A percentile compares a stretch with the other conserved stretches of the same genome.
phyloP scores from a whole-genome alignment of 2,329 filamentous ascomycete genomes.

The Hymenoscyphus infarciens region DNA sequence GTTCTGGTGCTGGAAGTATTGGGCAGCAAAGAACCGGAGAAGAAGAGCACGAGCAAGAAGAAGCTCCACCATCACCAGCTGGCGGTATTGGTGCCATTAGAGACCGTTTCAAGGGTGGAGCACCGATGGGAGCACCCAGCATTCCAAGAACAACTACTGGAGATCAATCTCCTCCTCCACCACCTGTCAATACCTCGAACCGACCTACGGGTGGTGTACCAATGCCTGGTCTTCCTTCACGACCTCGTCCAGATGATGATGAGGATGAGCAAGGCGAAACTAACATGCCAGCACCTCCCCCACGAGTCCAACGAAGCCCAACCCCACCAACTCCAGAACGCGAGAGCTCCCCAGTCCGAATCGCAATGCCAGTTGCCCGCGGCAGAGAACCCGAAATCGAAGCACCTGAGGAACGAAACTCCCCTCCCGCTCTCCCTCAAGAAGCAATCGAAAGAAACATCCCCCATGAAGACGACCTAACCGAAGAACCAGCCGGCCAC shows the following conservation, averaged over 20 bases:
- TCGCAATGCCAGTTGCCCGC: constrained; percentile 80
- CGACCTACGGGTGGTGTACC: constrained; percentile 74
- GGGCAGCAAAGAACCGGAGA: constrained; percentile 62
- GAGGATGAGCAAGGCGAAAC: constrained; percentile 52
- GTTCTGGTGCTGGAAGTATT: constrained; percentile 49
- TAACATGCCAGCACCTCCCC: constrained; percentile 41
- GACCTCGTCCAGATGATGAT: constrained; percentile 45
- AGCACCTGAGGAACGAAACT: constrained; percentile 45
- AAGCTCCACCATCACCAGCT: constrained; percentile 51
- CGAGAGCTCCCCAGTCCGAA: constrained; percentile 71
- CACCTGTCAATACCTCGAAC: constrained; percentile 37
- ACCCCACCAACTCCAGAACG: constrained; percentile 46
- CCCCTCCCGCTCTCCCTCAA: constrained; percentile 58
- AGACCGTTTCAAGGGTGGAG: constrained; percentile 77
- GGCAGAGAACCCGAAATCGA: constrained; percentile 51
- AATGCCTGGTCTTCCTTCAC: constrained; percentile 70
- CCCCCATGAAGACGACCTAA: constrained; percentile 61
- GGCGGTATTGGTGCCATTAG: constrained; percentile 71
- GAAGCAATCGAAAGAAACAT: constrained; percentile 59
- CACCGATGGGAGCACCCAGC: constrained; percentile 59
- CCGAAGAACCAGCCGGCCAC: constrained; percentile 59
- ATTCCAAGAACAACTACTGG: constrained; percentile 30
- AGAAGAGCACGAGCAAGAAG: constrained; percentile 43
- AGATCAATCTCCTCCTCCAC: constrained; percentile 35
- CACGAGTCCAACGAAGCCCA: constrained; percentile 36